Evolutionary conservation across 148 eudicot genomes (phyloP).

Genomic region (Arctostaphylos glauca): DNA sequence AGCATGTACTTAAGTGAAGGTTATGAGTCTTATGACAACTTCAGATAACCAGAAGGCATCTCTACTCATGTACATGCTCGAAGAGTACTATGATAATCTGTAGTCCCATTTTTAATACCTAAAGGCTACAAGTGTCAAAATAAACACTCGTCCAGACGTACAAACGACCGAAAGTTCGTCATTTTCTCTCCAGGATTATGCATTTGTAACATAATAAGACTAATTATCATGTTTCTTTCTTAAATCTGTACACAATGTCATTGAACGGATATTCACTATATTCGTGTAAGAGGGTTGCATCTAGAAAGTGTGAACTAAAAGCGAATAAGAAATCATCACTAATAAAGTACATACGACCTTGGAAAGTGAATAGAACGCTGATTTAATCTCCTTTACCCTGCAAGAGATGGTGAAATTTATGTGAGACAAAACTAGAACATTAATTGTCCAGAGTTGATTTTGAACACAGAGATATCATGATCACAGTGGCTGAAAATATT

Average conservation of each 20-base stretch:
- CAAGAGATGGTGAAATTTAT: conserved; percentile 18
- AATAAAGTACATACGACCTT: conserved; percentile 40
- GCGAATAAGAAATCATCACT: not conserved
- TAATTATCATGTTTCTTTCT: not conserved
- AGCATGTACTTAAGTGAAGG: not conserved
- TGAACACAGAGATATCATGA: not conserved
- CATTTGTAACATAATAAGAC: not conserved
- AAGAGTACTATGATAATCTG: too few species aligned
- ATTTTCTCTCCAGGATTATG: not conserved
- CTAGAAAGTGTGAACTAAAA: not conserved
- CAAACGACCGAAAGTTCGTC: too few species aligned
- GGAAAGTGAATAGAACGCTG: conserved; percentile 73
- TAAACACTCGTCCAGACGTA: too few species aligned
- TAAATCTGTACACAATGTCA: not conserved
- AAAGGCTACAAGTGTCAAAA: too few species aligned
- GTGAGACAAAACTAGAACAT: not conserved
- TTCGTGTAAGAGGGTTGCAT: not conserved
- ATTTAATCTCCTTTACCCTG: conserved; percentile 90
- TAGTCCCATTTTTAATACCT: too few species aligned
- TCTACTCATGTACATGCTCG: too few species aligned
- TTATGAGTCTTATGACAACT: too few species aligned
- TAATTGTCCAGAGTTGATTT: not conserved
- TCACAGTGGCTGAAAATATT: not conserved
- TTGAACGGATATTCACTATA: not conserved
- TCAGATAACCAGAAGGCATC: too few species aligned